Base-by-base conservation (phyloP, 257 asterid genomes). In the Rehmannia glutinosa region DNA sequence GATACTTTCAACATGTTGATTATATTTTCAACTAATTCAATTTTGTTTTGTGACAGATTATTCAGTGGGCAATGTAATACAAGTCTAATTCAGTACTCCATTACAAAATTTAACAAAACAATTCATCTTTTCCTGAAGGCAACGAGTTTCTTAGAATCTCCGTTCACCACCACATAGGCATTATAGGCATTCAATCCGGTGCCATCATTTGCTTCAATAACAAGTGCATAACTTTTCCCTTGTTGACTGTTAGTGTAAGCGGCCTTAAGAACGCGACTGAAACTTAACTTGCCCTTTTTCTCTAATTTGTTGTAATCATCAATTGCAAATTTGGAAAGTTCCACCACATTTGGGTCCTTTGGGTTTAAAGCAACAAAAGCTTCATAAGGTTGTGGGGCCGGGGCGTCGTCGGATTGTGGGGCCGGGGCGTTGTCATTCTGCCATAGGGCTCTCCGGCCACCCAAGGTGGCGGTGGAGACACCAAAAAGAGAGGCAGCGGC, bases 291-390 rank as follows among this genome's bases (percentile, higher is more conserved):
- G 11, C 25, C 24, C 0, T 46, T 58, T 0, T 42, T 20, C 11
- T 27, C 52, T 20, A n/a, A n/a, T n/a, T 53, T 53, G 41, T 71
- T 71, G n/a, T 71, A 45, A 15, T 63, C 42, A 39, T 63, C 42
- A 12, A 63, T 1, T 6, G 71, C 71, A 3, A 7, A 54, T 10
- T n/a, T n/a, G 9, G 66, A 66, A 4, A 68, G 24, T 20, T 30
- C 46, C 2, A 6, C 5, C 17, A 46, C n/a, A n/a, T n/a, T n/a
- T n/a, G n/a, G n/a, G n/a, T n/a, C n/a, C n/a, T n/a, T n/a, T n/a
- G n/a, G n/a, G n/a, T n/a, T n/a, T n/a, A n/a, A n/a, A n/a, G n/a
- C n/a, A n/a, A n/a, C n/a, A n/a, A n/a, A n/a, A n/a, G n/a, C n/a
- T n/a, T n/a, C n/a, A n/a, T n/a, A n/a, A n/a, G n/a, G n/a, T n/a